Percentiles rank a stretch among this genome's conserved stretches.
phyloP scores from a whole-genome alignment of 1,284 basidiomycete genomes.

The Chalciporus sp. region DNA sequence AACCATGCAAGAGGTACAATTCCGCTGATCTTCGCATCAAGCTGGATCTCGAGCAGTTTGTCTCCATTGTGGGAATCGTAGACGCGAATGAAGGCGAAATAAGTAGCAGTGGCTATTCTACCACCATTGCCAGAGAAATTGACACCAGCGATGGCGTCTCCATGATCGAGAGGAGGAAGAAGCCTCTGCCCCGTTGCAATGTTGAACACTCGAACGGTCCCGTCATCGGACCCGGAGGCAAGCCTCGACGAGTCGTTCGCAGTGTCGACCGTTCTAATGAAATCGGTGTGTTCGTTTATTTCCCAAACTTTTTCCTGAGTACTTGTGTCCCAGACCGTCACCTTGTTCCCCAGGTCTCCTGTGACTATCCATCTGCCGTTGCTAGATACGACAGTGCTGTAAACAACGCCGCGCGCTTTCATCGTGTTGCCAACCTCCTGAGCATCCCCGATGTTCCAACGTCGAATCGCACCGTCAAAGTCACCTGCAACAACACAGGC shows the following conservation, averaged over 20 bases:
- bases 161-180: conserved; percentile 3
- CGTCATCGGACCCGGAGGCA: conserved; percentile 6
- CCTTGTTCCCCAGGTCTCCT: background rate
- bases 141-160: conserved; percentile 1
- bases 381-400: background rate
- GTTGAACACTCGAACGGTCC: background rate
- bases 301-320: background rate
- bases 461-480: background rate
- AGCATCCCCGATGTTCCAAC: background rate
- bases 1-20: conserved; percentile 7
- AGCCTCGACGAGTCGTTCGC: conserved; percentile 6
- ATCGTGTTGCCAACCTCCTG: background rate
- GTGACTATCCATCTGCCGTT: conserved; percentile 8
- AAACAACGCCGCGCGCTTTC: background rate
- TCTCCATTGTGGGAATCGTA: conserved; percentile 4
- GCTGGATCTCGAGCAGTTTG: conserved; percentile 1
- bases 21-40: background rate
- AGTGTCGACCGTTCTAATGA: conserved; percentile 1
- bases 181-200: conserved; percentile 1
- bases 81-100: background rate
- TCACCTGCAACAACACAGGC: too few species aligned
- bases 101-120: conserved; percentile 11
- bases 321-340: background rate
- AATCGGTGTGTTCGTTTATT: background rate
- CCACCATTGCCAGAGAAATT: conserved; percentile 6